These are phyloP conservation scores for Amylostereum areolatum DNA, from an alignment of 1,284 basidiomycete genomes.

Conservation along the genomic window DNA sequence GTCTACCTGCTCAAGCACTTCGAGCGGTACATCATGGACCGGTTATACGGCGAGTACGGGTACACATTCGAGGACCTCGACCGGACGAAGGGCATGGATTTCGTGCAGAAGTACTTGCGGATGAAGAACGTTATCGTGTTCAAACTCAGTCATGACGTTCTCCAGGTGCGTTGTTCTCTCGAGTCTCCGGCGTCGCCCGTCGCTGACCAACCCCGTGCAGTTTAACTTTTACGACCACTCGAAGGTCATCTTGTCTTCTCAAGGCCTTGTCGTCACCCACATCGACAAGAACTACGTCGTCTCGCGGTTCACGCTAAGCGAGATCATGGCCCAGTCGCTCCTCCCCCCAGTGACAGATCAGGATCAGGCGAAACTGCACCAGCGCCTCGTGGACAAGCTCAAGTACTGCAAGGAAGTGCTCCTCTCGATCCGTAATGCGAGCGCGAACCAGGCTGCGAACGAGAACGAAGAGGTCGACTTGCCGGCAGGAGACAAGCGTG, in stretches of 20 bases:
- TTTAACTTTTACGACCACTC: slow-evolving; percentile 99
- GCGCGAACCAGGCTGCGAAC: slow-evolving; percentile 8
- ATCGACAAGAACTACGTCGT: slow-evolving; percentile 87
- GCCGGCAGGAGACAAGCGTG: no score
- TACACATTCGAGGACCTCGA: slow-evolving; percentile 74
- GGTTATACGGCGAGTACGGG: slow-evolving; percentile 74
- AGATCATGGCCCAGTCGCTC: slow-evolving; percentile 62
- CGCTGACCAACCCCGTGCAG: slow-evolving; percentile 32
- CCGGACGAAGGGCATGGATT: slow-evolving; percentile 80
- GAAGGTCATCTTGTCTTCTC: slow-evolving; percentile 83
- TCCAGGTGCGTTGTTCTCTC: slow-evolving; percentile 59
- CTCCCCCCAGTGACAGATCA: slow-evolving; percentile 34
- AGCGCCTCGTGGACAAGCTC: slow-evolving; percentile 68
- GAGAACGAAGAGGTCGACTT: no score
- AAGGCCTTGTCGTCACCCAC: slow-evolving; percentile 77
- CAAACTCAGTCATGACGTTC: slow-evolving; percentile 87
- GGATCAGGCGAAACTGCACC: slow-evolving; percentile 53
- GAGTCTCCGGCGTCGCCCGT: neutral
- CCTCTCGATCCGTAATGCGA: slow-evolving; percentile 49
- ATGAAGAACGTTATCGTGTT: slow-evolving; percentile 98
- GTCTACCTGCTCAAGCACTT: slow-evolving; percentile 90
- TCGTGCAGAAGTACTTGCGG: slow-evolving; percentile 91
- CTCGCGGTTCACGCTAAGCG: slow-evolving; percentile 69
- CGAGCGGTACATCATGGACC: slow-evolving; percentile 87
- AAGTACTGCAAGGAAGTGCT: slow-evolving; percentile 81